Conservation (phyloP, 2,329 filamentous ascomycete genomes). For the Claviceps sp. region DNA sequence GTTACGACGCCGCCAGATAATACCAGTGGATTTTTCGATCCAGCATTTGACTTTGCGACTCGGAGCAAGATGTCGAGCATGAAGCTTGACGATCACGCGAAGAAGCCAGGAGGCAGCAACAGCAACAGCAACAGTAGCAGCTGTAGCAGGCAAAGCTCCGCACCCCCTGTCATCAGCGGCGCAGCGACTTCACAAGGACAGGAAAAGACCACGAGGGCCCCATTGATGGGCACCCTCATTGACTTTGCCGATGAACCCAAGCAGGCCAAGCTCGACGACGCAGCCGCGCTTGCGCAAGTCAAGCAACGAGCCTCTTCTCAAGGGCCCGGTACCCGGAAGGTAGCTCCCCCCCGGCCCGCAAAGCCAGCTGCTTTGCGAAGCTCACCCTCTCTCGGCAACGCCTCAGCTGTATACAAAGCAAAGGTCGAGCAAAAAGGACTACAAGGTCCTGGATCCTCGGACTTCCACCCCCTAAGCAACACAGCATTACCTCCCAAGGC, state of each 20-base stretch:
- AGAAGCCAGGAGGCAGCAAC: neutral
- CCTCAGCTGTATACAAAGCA: neutral
- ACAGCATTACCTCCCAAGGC: constrained; percentile 19
- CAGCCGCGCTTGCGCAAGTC: constrained; percentile 18
- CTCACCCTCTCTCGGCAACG: constrained; percentile 16
- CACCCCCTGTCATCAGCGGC: constrained; percentile 2
- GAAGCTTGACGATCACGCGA: constrained; percentile 12
- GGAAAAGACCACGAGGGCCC: constrained; percentile 19
- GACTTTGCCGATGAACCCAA: constrained; percentile 44
- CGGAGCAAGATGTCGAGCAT: constrained; percentile 15
- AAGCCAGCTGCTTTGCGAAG: constrained; percentile 45
- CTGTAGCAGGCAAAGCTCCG: constrained; percentile 15
- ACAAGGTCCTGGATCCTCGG: constrained; percentile 11
- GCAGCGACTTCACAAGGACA: neutral
- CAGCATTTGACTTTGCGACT: constrained; percentile 23
- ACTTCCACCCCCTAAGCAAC: constrained; percentile 17
- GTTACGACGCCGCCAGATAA: constrained; percentile 71
- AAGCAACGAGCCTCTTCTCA: constrained; percentile 13
- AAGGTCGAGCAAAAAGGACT: constrained; percentile 21
- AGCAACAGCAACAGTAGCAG: no score
- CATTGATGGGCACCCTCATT: constrained; percentile 44
- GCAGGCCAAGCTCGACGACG: constrained; percentile 21
- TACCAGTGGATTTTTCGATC: constrained; percentile 62
- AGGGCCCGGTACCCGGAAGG: constrained; percentile 17
- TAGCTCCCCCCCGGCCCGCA: constrained; percentile 40